Base-by-base conservation (phyloP, 2,329 filamentous ascomycete species). In the Arthrobotrys sphaeroides region DNA sequence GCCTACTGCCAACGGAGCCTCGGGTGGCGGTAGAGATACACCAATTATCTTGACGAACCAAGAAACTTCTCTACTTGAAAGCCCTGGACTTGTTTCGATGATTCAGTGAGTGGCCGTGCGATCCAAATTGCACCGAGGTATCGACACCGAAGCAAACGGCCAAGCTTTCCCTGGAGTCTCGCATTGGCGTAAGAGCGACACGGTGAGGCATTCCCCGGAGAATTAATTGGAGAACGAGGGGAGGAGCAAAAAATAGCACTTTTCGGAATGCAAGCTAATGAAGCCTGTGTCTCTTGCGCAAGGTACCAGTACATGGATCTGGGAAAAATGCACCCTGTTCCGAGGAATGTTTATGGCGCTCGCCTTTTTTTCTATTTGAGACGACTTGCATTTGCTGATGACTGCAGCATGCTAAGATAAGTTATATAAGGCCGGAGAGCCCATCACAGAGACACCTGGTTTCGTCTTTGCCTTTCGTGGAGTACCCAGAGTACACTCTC, bases 281-380 rank as follows among this genome's bases (percentile, higher is more conserved):
- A 20, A 49, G 10, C 51, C n/a, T 24, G 22, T 43, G 57, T 36
- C 33, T 69, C 33, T 38, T 12, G 57, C 45, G 24, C 38, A 40
- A 66, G 62, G 47, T 45, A 36, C 49, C 12, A 13, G 49, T 22
- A 47, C 64, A 53, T 36, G 24, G 45, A 18, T 47, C 64, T 60
- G n/a, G 47, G 38, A 38, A 49, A 51, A 51, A 45, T 49, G 18
- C 28, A 31, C 55, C 55, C n/a, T 53, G 53, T 43, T 43, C 66
- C 24, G 67, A 72, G 33, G 67, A 72, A 64, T 72, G 59, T 47
- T 57, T 31, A 20, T 38, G 40, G 49, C 36, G 67, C 67, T 72
- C 59, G 67, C 57, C 66, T 70, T 38, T 70, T 70, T 70, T 70
- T 38, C 59, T 64, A 22, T 40, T 64, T 49, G 26, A 38, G 67